A percentile compares a stretch with the other conserved stretches of the same genome.
These are phyloP conservation scores for Boletales sp. DNA, from an alignment of 768 basidiomycete species.

Conservation along the genomic window DNA sequence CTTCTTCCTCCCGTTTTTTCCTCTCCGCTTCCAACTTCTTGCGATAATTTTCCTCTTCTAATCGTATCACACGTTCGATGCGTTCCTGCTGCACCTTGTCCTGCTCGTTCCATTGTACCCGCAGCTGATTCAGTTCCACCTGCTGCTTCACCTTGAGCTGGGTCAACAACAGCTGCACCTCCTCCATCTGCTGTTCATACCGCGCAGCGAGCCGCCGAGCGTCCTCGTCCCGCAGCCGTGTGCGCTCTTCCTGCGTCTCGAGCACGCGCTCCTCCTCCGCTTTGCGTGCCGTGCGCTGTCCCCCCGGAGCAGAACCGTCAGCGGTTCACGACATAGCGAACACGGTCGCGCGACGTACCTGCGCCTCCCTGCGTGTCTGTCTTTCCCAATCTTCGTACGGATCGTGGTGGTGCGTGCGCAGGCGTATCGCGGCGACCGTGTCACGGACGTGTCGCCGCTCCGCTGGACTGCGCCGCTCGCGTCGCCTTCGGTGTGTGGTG, in stretches of 20 bases:
- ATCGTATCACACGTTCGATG: conserved; percentile 59
- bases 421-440: conserved; percentile 43
- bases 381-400: conserved; percentile 53
- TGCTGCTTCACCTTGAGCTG: conserved; percentile 42
- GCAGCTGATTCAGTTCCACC: conserved; percentile 43
- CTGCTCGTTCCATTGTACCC: conserved; percentile 43
- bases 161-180: conserved; percentile 47
- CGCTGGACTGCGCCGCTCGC: conserved; percentile 21
- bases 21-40: conserved; percentile 55
- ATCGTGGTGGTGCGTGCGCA: conserved; percentile 41
- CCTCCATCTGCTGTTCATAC: conserved; percentile 49
- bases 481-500: conserved; percentile 13
- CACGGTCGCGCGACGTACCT: conserved; percentile 29
- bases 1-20: conserved; percentile 45
- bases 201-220: conserved; percentile 33
- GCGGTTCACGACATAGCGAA: no score
- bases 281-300: conserved; percentile 40
- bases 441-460: conserved; percentile 41
- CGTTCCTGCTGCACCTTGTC: conserved; percentile 48
- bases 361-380: conserved; percentile 42
- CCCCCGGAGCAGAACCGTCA: no score
- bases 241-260: conserved; percentile 16
- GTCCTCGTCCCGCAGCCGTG: conserved; percentile 8
- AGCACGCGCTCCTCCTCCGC: conserved; percentile 21
- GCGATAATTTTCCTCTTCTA: conserved; percentile 58